These are phyloP conservation scores for Fraxinus americana DNA, from an alignment of 257 asterid species.

Conservation along the genomic window DNA sequence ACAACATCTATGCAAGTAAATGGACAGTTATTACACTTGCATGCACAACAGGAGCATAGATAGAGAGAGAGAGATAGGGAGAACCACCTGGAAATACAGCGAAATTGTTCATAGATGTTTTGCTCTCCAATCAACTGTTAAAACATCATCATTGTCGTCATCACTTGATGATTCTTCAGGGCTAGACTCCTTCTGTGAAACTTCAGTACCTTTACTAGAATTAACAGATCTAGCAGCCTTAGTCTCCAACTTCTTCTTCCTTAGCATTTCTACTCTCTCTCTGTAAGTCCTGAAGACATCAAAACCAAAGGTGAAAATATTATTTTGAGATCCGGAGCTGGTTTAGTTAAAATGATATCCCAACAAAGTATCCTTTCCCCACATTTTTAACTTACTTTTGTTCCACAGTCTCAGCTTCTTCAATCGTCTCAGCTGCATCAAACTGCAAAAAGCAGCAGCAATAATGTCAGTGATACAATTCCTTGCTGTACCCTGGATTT, in stretches of 20 bases:
- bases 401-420: constrained; percentile 84
- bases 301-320: constrained; percentile 5
- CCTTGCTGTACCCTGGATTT: background rate
- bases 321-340: constrained; percentile 11
- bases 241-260: constrained; percentile 70
- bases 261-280: constrained; percentile 73
- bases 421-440: constrained; percentile 93
- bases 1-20: too few relatives aligned
- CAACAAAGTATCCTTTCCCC: constrained; percentile 17
- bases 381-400: constrained; percentile 55
- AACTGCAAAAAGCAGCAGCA: constrained; percentile 46
- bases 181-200: constrained; percentile 32
- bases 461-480: constrained; percentile 21
- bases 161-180: constrained; percentile 64
- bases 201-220: constrained; percentile 38
- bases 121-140: constrained; percentile 89
- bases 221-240: constrained; percentile 59
- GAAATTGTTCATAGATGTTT: constrained; percentile 58
- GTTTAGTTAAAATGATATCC: constrained; percentile 20
- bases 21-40: too few relatives aligned
- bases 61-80: background rate
- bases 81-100: constrained; percentile 22
- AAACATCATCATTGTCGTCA: constrained; percentile 56
- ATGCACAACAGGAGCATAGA: background rate
- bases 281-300: constrained; percentile 52